Evolutionary conservation across 129 eudicot genomes (phyloP), one percentile per base, ranked within the genome.

Genomic region (Solidago caesia): DNA sequence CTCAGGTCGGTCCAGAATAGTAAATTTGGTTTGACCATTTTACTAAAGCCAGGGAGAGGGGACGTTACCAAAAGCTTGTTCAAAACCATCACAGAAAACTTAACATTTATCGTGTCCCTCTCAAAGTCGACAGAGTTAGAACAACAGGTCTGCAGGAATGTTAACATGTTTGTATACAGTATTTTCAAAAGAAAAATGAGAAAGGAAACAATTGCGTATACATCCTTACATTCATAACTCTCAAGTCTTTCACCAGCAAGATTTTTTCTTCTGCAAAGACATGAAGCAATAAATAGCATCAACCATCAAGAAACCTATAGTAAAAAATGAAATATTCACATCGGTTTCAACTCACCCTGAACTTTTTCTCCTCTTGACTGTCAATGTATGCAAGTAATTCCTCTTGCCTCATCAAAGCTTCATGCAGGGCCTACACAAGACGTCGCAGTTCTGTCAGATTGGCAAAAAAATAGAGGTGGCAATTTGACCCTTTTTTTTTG

Each of bases 371-470:
- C 82, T 86, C 95, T 84, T 89, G 96, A 15, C 87, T 72, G 70
- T 92, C 98, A 26, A 92, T 89, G 75, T 92, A 89, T 61, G 96
- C 96, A 72, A 89, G 89, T 66, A 92, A 77, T 68, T 92, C 98
- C 86, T 92, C 98, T 84, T 92, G 98, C 90, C 88, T 92, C 98
- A 92, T 85, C 73, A 87, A 81, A 75, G 98, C 96, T 81, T 92
- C 98, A 70, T 92, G 89, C 73, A 92, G 84, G 63, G 98, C 96
- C 98, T 92, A 82, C 66, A 45, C 69, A 81, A 51, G n/a, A 64
- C 4, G n/a, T 57, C 11, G 29, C 29, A 51, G 21, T 26, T 13
- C 4, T 2, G 7, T 68, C 13, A 56, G 61, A 56, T 56, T 56
- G 9, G 61, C 7, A 7, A 21, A 15, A 56, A 21, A 15, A 10